Percentiles rank a stretch among this genome's conserved stretches.
These are phyloP conservation scores for Oemleria cerasiformis DNA, from an alignment of 306 rosid species.

Conservation along the genomic window DNA sequence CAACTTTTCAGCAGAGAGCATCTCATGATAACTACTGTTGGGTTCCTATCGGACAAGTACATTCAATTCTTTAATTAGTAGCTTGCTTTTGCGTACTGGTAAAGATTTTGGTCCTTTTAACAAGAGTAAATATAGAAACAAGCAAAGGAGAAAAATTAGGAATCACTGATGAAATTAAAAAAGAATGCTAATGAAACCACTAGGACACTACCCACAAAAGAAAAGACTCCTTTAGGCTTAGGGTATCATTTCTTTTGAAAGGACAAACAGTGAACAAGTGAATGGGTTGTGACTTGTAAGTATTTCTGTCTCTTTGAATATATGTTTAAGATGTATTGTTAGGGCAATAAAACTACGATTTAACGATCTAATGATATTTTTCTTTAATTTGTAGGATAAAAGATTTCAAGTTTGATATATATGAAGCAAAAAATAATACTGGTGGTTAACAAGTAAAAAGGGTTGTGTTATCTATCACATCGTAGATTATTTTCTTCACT, in stretches of 20 bases:
- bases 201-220: background rate
- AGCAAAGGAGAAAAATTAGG: background rate
- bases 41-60: constrained; percentile 9
- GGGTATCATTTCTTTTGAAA: constrained; percentile 6
- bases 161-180: background rate
- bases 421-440: no score
- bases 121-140: constrained; percentile 13
- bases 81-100: constrained; percentile 10
- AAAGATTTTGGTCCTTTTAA: constrained; percentile 2
- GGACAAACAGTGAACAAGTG: constrained; percentile 5
- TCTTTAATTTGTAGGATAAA: no score
- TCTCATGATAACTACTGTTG: constrained; percentile 18
- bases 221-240: background rate
- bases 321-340: background rate
- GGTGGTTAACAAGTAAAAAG: constrained; percentile 24
- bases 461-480: background rate
- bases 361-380: no score
- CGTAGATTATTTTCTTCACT: constrained; percentile 14
- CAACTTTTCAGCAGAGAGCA: constrained; percentile 20
- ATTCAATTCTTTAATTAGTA: constrained; percentile 13
- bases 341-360: no score
- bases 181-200: background rate
- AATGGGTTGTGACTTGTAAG: background rate
- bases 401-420: no score
- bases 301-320: background rate